Evolutionary conservation across 1,139 yeast genomes (phyloP).

Genomic region (Martiniozyma asiatica): DNA sequence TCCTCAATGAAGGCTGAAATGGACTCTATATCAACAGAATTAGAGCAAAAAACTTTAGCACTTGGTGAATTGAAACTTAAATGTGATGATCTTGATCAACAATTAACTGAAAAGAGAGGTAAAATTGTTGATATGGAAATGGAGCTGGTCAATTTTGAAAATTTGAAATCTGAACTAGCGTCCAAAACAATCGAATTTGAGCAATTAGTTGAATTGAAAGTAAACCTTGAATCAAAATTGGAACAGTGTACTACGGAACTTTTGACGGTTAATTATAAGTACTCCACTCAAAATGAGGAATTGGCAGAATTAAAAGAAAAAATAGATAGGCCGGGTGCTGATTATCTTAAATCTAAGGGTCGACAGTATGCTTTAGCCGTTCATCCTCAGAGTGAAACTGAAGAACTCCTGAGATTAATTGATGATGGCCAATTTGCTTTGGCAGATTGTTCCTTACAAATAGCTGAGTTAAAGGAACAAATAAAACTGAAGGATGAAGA

Average conservation of each 20-base stretch:
- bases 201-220: conserved; percentile 2
- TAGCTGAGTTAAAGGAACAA: no score
- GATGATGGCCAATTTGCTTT: no score
- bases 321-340: conserved; percentile 13
- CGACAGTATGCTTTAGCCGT: conserved; percentile 6
- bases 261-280: conserved; percentile 3
- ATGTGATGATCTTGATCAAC: not conserved
- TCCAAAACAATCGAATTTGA: not conserved
- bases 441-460: no score
- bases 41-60: conserved; percentile 1
- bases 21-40: not conserved
- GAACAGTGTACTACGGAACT: conserved; percentile 7
- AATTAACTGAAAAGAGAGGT: conserved; percentile 2
- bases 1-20: conserved; percentile 7
- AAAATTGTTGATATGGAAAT: conserved; percentile 4
- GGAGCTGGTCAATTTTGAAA: conserved; percentile 4
- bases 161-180: conserved; percentile 2
- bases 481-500: conserved; percentile 1
- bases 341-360: conserved; percentile 19
- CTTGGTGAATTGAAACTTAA: not conserved
- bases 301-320: conserved; percentile 3
- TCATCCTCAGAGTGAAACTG: not conserved
- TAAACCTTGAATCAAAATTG: no score
- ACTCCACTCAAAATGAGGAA: conserved; percentile 2
- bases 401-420: not conserved